These are phyloP conservation scores for Podochytrium sp. DNA, from an alignment of 192 early-diverging fungal genomes.

Conservation along the genomic window DNA sequence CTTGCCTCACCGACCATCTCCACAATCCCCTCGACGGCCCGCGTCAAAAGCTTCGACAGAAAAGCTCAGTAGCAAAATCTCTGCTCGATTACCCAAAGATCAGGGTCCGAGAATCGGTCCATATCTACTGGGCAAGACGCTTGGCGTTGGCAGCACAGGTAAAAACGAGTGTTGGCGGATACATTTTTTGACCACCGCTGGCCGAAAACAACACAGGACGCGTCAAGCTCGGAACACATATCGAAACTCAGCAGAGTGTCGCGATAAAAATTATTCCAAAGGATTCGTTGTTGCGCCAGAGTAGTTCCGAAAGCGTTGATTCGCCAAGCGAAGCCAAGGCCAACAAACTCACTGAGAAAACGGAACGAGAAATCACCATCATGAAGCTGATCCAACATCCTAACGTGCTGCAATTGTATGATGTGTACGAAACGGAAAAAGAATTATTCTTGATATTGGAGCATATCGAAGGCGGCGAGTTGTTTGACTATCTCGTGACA, in stretches of 20 bases:
- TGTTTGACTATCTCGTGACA: constrained; percentile 72
- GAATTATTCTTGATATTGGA: constrained; percentile 69
- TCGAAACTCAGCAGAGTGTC: constrained; percentile 49
- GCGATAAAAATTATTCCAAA: constrained; percentile 64
- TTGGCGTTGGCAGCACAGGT: constrained; percentile 63
- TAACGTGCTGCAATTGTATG: constrained; percentile 58
- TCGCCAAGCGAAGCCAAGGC: background rate
- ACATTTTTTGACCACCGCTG: background rate
- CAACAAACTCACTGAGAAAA: constrained; percentile 51
- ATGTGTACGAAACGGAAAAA: constrained; percentile 61
- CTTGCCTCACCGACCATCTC: no score
- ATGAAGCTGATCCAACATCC: constrained; percentile 67
- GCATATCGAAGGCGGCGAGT: constrained; percentile 72
- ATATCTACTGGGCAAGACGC: constrained; percentile 55
- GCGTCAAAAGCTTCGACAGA: background rate
- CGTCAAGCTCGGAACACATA: constrained; percentile 58
- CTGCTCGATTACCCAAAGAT: background rate
- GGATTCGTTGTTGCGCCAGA: constrained; percentile 21
- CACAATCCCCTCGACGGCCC: background rate
- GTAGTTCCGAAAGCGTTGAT: background rate
- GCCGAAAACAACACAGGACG: constrained; percentile 44
- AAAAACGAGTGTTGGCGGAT: background rate
- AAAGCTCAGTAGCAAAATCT: background rate
- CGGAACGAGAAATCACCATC: constrained; percentile 63
- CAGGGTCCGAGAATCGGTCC: constrained; percentile 49